Percentiles rank a stretch among this genome's conserved stretches.
Conservation (phyloP, 2,329 filamentous ascomycete species). For the Dactylellina drechsleri region DNA sequence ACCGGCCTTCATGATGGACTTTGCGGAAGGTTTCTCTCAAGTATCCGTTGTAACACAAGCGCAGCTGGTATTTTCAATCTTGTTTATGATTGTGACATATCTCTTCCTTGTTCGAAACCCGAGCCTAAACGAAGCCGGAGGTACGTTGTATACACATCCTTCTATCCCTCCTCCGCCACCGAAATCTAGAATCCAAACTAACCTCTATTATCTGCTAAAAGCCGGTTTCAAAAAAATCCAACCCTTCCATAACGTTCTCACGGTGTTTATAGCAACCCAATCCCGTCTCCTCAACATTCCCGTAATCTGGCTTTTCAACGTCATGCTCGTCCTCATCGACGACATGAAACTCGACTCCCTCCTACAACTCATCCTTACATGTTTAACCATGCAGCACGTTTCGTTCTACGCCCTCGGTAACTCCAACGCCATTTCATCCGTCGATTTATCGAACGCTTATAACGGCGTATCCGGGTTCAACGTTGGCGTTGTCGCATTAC, state of each 20-base stretch:
- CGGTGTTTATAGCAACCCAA: constrained; percentile 85
- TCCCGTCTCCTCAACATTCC: constrained; percentile 86
- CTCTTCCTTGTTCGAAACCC: constrained; percentile 61
- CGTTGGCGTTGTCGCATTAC: constrained; percentile 78
- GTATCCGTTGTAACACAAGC: constrained; percentile 66
- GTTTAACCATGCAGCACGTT: constrained; percentile 79
- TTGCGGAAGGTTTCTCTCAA: constrained; percentile 62
- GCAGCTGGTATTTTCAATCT: constrained; percentile 53
- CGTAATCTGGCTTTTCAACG: constrained; percentile 78
- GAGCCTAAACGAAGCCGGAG: background rate
- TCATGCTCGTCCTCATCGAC: constrained; percentile 69
- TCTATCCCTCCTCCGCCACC: background rate
- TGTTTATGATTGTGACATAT: constrained; percentile 59
- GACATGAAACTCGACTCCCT: constrained; percentile 59
- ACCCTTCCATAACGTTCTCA: constrained; percentile 74
- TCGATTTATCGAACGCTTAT: constrained; percentile 93
- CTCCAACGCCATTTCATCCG: constrained; percentile 93
- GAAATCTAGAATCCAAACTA: background rate
- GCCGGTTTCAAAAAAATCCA: constrained; percentile 24
- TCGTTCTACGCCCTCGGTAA: constrained; percentile 92
- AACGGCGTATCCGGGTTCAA: constrained; percentile 88
- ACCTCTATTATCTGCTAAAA: background rate
- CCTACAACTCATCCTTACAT: constrained; percentile 70
- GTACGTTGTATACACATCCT: background rate
- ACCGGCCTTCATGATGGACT: constrained; percentile 60